These are phyloP conservation scores for Cymbopogon citratus DNA, from an alignment of 176 grass and related monocot genomes.

Conservation along the genomic window DNA sequence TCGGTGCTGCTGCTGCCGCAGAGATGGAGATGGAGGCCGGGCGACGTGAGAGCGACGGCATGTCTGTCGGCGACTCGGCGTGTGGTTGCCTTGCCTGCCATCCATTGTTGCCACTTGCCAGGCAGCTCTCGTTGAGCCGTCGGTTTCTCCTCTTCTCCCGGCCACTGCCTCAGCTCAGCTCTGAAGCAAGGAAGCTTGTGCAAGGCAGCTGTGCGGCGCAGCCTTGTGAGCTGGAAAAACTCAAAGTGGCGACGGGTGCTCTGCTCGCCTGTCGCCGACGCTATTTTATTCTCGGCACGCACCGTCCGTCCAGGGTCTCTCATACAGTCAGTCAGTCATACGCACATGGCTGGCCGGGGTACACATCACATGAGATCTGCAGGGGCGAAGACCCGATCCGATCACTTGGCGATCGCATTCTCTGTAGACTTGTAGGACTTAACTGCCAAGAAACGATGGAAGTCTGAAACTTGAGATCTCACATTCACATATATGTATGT, in stretches of 20 bases:
- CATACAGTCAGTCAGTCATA: not conserved
- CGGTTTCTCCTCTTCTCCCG: not conserved
- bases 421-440: too few relatives aligned
- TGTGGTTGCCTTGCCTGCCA: not conserved
- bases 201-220: too few relatives aligned
- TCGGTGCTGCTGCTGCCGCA: not conserved
- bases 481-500: too few relatives aligned
- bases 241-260: not conserved
- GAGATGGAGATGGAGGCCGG: too few relatives aligned
- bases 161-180: too few relatives aligned
- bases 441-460: not conserved
- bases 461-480: not conserved
- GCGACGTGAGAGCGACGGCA: not conserved
- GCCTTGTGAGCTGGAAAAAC: not conserved
- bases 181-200: not conserved
- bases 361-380: not conserved
- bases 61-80: not conserved
- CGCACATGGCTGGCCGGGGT: not conserved
- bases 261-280: constrained; percentile 2
- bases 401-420: too few relatives aligned
- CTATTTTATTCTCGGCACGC: not conserved
- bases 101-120: not conserved
- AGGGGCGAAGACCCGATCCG: not conserved
- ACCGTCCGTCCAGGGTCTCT: too few relatives aligned
- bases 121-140: constrained; percentile 17